Evolutionary conservation across 371 early-diverging fungal species (phyloP), one percentile per base, ranked within the genome.

Genomic region (Lichtheimia corymbifera): DNA sequence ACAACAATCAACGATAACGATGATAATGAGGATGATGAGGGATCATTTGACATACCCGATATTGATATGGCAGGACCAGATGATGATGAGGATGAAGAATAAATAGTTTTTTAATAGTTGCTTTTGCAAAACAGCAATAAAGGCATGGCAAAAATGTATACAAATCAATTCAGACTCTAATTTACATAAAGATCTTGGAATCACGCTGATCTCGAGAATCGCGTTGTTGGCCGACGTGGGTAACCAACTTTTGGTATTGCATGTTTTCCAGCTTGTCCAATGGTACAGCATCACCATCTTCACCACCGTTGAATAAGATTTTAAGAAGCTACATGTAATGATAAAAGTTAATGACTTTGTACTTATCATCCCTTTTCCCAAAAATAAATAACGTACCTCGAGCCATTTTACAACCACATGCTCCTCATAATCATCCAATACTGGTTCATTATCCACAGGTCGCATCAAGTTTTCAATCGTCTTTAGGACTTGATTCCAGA

Each of bases 261-360:
- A 84, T 75, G 42, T 79, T 90, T 62, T 92, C 93, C 1, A 96
- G 77, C 17, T 82, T 78, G 4, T 88, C 86, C 43, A 83, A 58
- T 0, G 94, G 82, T 27, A 94, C 79, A 1, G 90, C 92, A 63
- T 96, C 89, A 9, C 88, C 90, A 44, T 88, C 90, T 53, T 91
- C 91, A 53, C 92, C 95, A 50, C 93, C 97, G 59, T 93, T 88
- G 71, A 96, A 89, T 59, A 93, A 87, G 42, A 92, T 77, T 68
- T 90, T 89, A 45, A 97, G 83, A 28, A 93, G 84, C 75, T 90
- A n/a, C n/a, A n/a, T n/a, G n/a, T n/a, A 71, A 15, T 70, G 50
- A 51, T 71, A 74, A 35, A n/a, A 18, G 59, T 9, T 17, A 17
- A 17, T 42, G 24, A 45, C 6, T 45, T 57, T 6, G 22, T n/a